Evolutionary conservation across 768 basidiomycete species (phyloP), one percentile per base, ranked within the genome.

Genomic region (Lactarius deliciosus): DNA sequence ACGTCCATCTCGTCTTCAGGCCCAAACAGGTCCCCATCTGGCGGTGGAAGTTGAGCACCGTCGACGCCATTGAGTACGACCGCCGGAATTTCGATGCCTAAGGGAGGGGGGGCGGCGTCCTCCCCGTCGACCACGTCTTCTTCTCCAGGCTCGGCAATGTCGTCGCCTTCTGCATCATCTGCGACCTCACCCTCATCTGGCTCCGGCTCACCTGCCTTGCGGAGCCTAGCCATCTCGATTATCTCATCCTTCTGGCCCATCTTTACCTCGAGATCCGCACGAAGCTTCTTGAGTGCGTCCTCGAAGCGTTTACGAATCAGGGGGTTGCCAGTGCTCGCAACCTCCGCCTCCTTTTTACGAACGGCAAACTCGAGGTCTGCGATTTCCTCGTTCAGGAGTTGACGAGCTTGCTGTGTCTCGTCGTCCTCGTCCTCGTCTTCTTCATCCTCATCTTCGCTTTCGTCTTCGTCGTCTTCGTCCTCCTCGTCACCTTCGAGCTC

Each of bases 221-320:
- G 82, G 74, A 87, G 76, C 54, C 89, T 82, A 71, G 87, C 87
- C 72, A 86, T 82, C 77, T 93, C 91, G 72, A 86, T 87, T 75
- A 94, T 77, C 71, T 90, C 90, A 70, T 94, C 92, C 64, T 89
- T 82, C 74, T 94, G 92, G 0, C 83, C 83, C 11, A 83, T 78
- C 74, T 95, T 96, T 84, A 88, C 87, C 70, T 96, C 94, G 36
- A 96, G 79, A 74, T 97, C 94, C 41, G 86, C 85, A 13, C 87
- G 84, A 57, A 97, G 81, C 77, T 96, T 97, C 80, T 88, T 92
- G 72, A 96, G 77, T 20, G 91, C 90, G 74, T 96, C 95, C 75
- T 96, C 93, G 77, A 96, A 96, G 41, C 94, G 94, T 85, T 90
- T 90, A 90, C 95, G 72, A 74, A 97, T 94, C 64, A 96, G 83